phyloP scores from a whole-genome alignment of 139 green algal species.

The Astrephomene gubernaculifera region DNA sequence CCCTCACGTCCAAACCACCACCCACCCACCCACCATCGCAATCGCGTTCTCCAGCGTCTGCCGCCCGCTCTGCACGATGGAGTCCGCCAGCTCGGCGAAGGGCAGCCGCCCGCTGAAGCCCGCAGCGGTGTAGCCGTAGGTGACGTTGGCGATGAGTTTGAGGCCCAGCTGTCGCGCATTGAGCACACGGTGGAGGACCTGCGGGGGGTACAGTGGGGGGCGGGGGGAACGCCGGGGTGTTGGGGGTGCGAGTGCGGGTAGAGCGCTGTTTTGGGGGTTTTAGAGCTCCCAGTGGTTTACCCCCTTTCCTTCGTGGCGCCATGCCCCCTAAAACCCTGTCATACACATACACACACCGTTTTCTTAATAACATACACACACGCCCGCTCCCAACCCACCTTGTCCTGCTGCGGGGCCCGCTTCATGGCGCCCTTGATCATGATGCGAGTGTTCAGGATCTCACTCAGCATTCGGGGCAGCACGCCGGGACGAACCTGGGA shows the following conservation, averaged over 20 bases:
- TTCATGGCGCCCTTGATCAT: constrained; percentile 98
- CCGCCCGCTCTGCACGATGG: constrained; percentile 90
- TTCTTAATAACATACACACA: too few relatives aligned
- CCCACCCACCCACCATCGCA: constrained; percentile 68
- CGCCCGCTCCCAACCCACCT: constrained; percentile 34
- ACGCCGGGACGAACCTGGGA: constrained; percentile 74
- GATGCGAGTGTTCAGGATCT: constrained; percentile 95
- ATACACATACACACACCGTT: too few relatives aligned
- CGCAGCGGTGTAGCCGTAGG: constrained; percentile 78
- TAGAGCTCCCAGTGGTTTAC: too few relatives aligned
- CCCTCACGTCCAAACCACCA: not conserved
- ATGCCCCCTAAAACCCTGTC: too few relatives aligned
- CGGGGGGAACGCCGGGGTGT: not conserved
- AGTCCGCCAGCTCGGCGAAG: constrained; percentile 95
- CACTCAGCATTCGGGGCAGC: constrained; percentile 92
- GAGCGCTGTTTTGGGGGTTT: too few relatives aligned
- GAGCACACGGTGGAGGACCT: constrained; percentile 86
- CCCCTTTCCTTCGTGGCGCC: too few relatives aligned
- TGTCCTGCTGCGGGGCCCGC: constrained; percentile 51
- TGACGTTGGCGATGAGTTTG: constrained; percentile 98
- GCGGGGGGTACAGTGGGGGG: not conserved
- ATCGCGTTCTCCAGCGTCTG: constrained; percentile 95
- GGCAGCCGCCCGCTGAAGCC: constrained; percentile 94
- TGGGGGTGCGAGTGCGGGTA: too few relatives aligned
- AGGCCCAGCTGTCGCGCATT: constrained; percentile 97